phyloP scores from a whole-genome alignment of 2,329 filamentous ascomycete species.

The Cladosporium velox region DNA sequence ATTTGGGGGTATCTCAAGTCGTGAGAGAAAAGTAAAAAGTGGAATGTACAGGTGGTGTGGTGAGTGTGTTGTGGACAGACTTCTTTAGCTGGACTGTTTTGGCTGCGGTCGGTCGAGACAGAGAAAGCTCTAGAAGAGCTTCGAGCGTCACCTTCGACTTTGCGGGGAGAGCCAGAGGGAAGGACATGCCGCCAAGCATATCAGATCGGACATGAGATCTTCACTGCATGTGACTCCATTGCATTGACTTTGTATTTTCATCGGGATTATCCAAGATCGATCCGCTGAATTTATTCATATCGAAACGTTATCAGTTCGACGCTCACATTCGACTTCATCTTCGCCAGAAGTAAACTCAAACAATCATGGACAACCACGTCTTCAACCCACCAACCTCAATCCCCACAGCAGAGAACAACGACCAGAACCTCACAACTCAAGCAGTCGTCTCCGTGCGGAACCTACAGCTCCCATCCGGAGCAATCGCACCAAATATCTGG shows the following conservation, averaged over 20 bases:
- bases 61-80: constrained; percentile 7
- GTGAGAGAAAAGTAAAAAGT: constrained; percentile 7
- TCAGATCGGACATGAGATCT: constrained; percentile 2
- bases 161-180: constrained; percentile 6
- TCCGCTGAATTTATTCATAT: not conserved
- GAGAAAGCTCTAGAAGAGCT: constrained; percentile 21
- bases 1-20: constrained; percentile 18
- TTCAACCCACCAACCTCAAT: constrained; percentile 16
- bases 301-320: not conserved
- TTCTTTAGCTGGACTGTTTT: constrained; percentile 12
- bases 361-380: constrained; percentile 17
- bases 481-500: constrained; percentile 68
- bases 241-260: not conserved
- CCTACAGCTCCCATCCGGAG: constrained; percentile 57
- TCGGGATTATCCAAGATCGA: not conserved
- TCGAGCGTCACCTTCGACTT: constrained; percentile 13
- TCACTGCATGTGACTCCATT: not conserved
- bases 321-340: not conserved
- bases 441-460: constrained; percentile 41
- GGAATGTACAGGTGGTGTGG: constrained; percentile 2
- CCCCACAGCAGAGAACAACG: constrained; percentile 7
- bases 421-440: not conserved
- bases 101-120: constrained; percentile 17
- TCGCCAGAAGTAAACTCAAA: not conserved
- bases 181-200: constrained; percentile 4